phyloP scores from a whole-genome alignment of 192 early-diverging fungal genomes.

The Linnemannia schmuckeri region DNA sequence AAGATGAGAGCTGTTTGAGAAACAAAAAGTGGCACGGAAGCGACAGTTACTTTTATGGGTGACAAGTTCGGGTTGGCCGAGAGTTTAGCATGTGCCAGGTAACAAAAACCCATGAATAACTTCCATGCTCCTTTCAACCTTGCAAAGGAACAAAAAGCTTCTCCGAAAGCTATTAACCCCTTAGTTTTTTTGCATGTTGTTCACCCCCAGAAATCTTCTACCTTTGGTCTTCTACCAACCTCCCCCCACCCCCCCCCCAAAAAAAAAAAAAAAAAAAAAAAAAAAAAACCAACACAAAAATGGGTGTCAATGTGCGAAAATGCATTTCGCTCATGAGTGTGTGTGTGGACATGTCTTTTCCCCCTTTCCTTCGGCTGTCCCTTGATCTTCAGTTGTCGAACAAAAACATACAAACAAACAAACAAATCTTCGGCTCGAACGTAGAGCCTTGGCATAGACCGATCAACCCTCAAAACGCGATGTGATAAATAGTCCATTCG shows the following conservation, averaged over 20 bases:
- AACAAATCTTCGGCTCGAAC: conserved; percentile 12
- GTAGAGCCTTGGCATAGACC: background rate
- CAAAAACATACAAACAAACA: background rate
- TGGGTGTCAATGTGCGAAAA: too few relatives aligned
- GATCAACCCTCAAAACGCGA: background rate
- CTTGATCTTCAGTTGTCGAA: background rate
- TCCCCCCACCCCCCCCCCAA: too few relatives aligned
- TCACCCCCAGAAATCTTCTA: background rate
- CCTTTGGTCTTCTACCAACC: background rate
- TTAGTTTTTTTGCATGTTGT: background rate
- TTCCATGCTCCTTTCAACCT: background rate
- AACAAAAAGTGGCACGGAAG: background rate
- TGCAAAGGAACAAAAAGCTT: background rate
- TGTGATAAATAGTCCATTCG: background rate
- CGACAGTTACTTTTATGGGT: background rate
- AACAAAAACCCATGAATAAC: background rate
- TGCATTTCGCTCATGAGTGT: background rate
- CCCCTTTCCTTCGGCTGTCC: background rate
- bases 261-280: too few relatives aligned
- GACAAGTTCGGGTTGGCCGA: background rate
- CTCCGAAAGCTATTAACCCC: background rate
- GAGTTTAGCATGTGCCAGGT: background rate
- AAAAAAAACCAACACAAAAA: background rate
- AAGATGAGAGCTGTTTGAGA: background rate
- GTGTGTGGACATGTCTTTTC: background rate